phyloP scores from a whole-genome alignment of 2,329 filamentous ascomycete species.

The Epichloe brachyelytri region DNA sequence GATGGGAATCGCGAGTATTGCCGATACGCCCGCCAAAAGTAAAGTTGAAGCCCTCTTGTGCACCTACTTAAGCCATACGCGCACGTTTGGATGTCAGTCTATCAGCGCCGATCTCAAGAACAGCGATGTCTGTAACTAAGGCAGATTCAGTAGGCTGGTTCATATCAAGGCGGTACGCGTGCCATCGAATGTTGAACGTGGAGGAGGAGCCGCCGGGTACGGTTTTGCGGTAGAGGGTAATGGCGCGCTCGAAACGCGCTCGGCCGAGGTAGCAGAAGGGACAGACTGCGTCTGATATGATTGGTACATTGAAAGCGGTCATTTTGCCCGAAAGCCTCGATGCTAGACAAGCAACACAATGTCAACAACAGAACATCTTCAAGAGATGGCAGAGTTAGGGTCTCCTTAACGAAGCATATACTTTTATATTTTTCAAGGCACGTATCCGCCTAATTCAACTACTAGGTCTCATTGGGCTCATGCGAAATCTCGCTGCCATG shows the following conservation, averaged over 20 bases:
- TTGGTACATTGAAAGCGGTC: conserved; percentile 63
- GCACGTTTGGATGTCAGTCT: conserved; percentile 43
- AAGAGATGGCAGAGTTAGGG: too few relatives aligned
- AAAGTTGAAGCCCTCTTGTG: conserved; percentile 59
- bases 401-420: too few relatives aligned
- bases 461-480: too few relatives aligned
- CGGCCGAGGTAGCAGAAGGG: conserved; percentile 73
- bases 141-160: conserved; percentile 38
- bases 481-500: too few relatives aligned
- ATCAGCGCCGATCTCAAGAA: conserved; percentile 52
- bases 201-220: conserved; percentile 47
- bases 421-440: too few relatives aligned
- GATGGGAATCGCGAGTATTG: conserved; percentile 68
- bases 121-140: conserved; percentile 39
- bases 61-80: conserved; percentile 45
- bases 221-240: conserved; percentile 48
- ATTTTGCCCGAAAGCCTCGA: conserved; percentile 28
- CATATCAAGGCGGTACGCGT: conserved; percentile 58
- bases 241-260: conserved; percentile 59
- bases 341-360: too few relatives aligned
- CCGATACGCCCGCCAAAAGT: conserved; percentile 58
- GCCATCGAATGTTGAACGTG: conserved; percentile 62
- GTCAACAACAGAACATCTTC: too few relatives aligned
- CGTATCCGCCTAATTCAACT: too few relatives aligned
- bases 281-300: conserved; percentile 73